A percentile compares a stretch with the other conserved stretches of the same genome.
These are phyloP conservation scores for Rhodosporidiobolus odoratus DNA, from an alignment of 768 basidiomycete species.

Conservation along the genomic window DNA sequence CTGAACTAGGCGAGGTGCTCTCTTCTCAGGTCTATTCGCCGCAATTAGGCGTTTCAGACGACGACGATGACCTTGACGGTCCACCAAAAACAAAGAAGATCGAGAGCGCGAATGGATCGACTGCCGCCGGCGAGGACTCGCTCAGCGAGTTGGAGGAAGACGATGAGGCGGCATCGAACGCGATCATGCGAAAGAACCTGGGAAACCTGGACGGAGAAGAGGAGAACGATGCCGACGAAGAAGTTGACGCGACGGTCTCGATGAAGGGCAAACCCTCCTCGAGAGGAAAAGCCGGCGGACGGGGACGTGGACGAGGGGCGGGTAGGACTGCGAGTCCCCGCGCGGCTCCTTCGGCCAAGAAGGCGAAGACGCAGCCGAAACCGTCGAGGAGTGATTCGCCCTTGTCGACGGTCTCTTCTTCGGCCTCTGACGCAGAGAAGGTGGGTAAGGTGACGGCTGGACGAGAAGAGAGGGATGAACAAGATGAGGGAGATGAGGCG, in stretches of 20 bases:
- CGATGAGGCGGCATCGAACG: not conserved
- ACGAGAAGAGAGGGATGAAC: not conserved
- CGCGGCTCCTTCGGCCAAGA: too few species aligned
- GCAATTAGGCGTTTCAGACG: too few species aligned
- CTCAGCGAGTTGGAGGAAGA: not conserved
- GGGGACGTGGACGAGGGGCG: too few species aligned
- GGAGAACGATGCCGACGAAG: conserved; percentile 1
- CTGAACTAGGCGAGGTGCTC: too few species aligned
- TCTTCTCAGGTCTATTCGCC: too few species aligned
- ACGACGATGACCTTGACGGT: not conserved
- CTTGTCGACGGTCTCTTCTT: conserved; percentile 18
- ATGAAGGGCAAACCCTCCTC: conserved; percentile 1
- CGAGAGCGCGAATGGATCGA: too few species aligned
- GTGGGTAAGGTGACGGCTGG: not conserved
- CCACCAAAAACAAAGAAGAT: too few species aligned
- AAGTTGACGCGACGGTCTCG: not conserved
- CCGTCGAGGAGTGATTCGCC: conserved; percentile 1
- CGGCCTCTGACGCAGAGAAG: not conserved
- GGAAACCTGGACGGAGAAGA: not conserved
- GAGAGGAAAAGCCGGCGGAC: too few species aligned
- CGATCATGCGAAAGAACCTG: not conserved
- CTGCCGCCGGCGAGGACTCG: not conserved
- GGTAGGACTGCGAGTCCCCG: too few species aligned
- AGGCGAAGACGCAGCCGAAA: not conserved
- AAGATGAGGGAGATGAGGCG: not conserved